phyloP scores from a whole-genome alignment of 495 filamentous ascomycete species.

The Podospora fimiseda region DNA sequence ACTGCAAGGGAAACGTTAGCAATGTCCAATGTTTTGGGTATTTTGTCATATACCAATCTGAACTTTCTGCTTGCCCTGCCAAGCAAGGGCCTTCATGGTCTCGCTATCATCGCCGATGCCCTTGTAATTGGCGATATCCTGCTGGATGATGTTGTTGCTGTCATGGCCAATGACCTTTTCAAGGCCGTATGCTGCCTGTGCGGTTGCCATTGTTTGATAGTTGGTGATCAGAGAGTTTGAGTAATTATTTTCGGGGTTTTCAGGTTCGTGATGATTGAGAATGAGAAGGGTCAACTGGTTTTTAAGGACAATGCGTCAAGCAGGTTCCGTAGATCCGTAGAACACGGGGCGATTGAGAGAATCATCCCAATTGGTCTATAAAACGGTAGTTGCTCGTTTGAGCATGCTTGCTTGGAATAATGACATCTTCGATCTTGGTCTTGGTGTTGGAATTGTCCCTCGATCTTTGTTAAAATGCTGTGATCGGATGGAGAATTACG shows the following conservation, averaged over 20 bases:
- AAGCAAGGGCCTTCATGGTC: slow-evolving; percentile 67
- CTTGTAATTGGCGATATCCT: slow-evolving; percentile 51
- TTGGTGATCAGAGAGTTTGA: background rate
- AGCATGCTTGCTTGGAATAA: background rate
- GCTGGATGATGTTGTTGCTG: slow-evolving; percentile 46
- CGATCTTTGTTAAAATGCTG: background rate
- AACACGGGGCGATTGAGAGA: background rate
- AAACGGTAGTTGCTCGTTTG: background rate
- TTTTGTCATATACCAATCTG: slow-evolving; percentile 39
- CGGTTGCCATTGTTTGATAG: slow-evolving; percentile 42
- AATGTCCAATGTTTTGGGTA: background rate
- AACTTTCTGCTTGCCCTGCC: slow-evolving; percentile 66
- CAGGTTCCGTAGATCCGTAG: background rate
- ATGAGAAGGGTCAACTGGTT: too few relatives aligned
- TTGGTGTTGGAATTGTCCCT: background rate
- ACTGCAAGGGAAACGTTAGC: slow-evolving; percentile 28
- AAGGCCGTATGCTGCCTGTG: slow-evolving; percentile 56
- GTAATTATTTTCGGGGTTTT: background rate
- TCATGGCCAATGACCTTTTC: slow-evolving; percentile 64
- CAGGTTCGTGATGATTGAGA: too few relatives aligned
- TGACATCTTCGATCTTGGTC: background rate
- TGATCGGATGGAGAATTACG: too few relatives aligned
- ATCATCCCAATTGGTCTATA: background rate
- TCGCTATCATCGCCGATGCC: slow-evolving; percentile 41
- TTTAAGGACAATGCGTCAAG: too few relatives aligned